A percentile compares a stretch with the other conserved stretches of the same genome.
Evolutionary conservation across 352 stramenopile species (phyloP).

Genomic region (Thalassiosira hispida): DNA sequence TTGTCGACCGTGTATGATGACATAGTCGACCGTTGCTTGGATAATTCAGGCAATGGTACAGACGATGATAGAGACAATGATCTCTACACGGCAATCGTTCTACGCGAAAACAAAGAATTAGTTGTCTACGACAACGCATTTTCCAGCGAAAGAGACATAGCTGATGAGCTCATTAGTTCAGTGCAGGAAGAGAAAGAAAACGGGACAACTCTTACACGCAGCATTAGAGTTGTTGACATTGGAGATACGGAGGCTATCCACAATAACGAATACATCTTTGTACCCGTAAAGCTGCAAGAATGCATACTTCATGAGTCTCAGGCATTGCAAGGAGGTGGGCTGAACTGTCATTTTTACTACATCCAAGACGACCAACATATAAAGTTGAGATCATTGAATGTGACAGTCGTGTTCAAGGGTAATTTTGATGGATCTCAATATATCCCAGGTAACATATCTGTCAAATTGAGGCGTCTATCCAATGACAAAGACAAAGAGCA

Average conservation of each 20-base stretch:
- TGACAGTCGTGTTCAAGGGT: slow-evolving; percentile 4
- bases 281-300: neutral
- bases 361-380: neutral
- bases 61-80: neutral
- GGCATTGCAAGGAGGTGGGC: neutral
- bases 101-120: neutral
- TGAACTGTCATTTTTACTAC: slow-evolving; percentile 4
- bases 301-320: neutral
- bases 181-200: neutral
- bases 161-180: neutral
- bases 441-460: neutral
- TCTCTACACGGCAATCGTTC: neutral
- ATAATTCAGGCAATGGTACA: neutral
- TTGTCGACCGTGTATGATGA: too few relatives aligned
- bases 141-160: neutral
- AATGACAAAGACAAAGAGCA: neutral
- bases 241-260: neutral
- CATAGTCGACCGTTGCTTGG: neutral
- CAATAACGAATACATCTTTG: neutral
- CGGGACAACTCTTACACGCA: neutral
- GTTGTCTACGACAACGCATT: neutral
- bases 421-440: slow-evolving; percentile 4
- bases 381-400: neutral
- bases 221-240: neutral
- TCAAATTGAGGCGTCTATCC: slow-evolving; percentile 2